phyloP scores from a whole-genome alignment of 2,329 filamentous ascomycete species.

The Colletotrichum eremochloae region DNA sequence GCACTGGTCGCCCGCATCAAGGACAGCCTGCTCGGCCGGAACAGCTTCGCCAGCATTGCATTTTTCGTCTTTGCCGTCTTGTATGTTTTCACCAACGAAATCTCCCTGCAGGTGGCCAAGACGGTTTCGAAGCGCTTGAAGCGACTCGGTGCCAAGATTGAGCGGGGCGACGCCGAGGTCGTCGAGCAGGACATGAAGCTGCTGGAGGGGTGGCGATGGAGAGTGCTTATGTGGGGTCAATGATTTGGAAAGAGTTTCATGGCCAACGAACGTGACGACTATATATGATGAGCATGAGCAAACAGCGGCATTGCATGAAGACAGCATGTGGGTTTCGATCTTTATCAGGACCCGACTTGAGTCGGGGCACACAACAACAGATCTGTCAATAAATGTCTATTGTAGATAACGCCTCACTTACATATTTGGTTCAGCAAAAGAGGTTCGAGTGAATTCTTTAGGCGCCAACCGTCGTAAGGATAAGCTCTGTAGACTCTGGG shows the following conservation, averaged over 20 bases:
- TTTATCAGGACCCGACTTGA: neutral
- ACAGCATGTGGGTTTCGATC: constrained; percentile 2
- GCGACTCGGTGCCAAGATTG: constrained; percentile 61
- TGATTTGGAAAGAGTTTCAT: constrained; percentile 9
- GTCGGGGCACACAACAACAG: neutral
- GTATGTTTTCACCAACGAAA: constrained; percentile 71
- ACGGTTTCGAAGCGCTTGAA: constrained; percentile 65
- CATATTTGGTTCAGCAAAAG: neutral
- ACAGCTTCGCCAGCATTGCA: constrained; percentile 62
- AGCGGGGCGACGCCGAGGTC: constrained; percentile 61
- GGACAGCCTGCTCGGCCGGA: constrained; percentile 58
- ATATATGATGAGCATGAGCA: constrained; percentile 25
- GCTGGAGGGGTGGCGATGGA: constrained; percentile 69
- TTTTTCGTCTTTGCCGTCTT: constrained; percentile 69
- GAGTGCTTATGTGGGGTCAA: constrained; percentile 62
- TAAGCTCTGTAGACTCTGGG: no score
- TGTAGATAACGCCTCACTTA: neutral
- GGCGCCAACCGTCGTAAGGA: no score
- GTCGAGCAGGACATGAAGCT: constrained; percentile 63
- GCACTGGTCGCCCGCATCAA: constrained; percentile 65
- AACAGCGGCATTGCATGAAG: constrained; percentile 17
- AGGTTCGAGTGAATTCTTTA: no score
- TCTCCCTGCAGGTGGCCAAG: constrained; percentile 66
- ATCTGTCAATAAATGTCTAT: neutral
- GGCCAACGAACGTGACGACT: neutral